Conservation (phyloP, 768 basidiomycete genomes). For the Boletus subcaerulescens region DNA sequence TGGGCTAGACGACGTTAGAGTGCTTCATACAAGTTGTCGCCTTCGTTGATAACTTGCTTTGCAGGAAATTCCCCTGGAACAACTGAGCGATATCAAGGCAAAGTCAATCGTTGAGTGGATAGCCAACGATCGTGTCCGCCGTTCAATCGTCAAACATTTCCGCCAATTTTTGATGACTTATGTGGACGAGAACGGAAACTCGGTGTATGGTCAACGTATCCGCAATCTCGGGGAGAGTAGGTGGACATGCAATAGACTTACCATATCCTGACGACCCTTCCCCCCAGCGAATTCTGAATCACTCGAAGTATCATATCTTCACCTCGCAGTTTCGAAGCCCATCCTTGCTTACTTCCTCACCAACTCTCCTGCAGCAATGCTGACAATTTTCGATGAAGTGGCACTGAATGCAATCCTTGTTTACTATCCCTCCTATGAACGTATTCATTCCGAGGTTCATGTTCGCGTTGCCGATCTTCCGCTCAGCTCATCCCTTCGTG, state of each 20-base stretch:
- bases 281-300: slow-evolving; percentile 89
- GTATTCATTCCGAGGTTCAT: slow-evolving; percentile 97
- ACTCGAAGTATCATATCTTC: slow-evolving; percentile 95
- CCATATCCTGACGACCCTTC: slow-evolving; percentile 11
- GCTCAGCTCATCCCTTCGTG: slow-evolving; percentile 83
- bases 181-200: slow-evolving; percentile 86
- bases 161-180: slow-evolving; percentile 94
- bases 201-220: slow-evolving; percentile 94
- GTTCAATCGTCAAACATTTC: slow-evolving; percentile 91
- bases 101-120: slow-evolving; percentile 99
- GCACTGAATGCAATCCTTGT: slow-evolving; percentile 92
- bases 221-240: slow-evolving; percentile 91
- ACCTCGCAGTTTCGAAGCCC: slow-evolving; percentile 87
- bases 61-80: slow-evolving; percentile 92
- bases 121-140: slow-evolving; percentile 83
- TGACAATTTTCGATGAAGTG: slow-evolving; percentile 92
- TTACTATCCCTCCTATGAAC: slow-evolving; percentile 93
- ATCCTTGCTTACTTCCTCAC: slow-evolving; percentile 97
- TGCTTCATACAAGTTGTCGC: neutral
- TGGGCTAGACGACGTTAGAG: slow-evolving; percentile 77
- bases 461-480: slow-evolving; percentile 96
- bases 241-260: slow-evolving; percentile 21
- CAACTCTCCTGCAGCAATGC: slow-evolving; percentile 91
- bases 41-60: slow-evolving; percentile 14
- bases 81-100: slow-evolving; percentile 96